phyloP scores from a whole-genome alignment of 2,329 filamentous ascomycete genomes.

The Phialemonium atrogriseum region DNA sequence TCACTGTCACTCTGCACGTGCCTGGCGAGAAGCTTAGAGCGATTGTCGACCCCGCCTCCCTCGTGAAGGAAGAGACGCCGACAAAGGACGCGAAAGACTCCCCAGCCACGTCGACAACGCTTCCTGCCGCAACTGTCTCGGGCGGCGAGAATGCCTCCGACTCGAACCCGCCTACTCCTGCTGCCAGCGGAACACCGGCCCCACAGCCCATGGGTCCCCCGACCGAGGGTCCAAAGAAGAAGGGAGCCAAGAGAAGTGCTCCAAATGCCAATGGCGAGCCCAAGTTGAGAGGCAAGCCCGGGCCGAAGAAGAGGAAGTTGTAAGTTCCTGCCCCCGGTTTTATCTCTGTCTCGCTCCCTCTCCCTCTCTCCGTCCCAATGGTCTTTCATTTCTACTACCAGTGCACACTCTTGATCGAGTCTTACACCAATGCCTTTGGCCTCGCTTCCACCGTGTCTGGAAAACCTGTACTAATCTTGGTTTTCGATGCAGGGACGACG shows the following conservation, averaged over 20 bases:
- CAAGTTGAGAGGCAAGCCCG: constrained; percentile 79
- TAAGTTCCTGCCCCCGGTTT: constrained; percentile 50
- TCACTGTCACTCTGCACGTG: constrained; percentile 46
- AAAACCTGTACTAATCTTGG: no score
- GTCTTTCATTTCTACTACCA: no score
- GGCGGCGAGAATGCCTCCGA: constrained; percentile 50
- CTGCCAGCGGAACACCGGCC: constrained; percentile 45
- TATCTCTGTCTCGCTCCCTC: no score
- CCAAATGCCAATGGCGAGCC: constrained; percentile 47
- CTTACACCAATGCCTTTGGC: no score
- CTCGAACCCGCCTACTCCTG: constrained; percentile 52
- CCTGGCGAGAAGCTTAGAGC: constrained; percentile 40
- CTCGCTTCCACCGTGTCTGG: no score
- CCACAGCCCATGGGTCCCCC: constrained; percentile 51
- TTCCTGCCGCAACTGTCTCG: constrained; percentile 30
- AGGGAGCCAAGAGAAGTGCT: constrained; percentile 60
- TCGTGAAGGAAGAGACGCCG: constrained; percentile 31
- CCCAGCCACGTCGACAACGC: constrained; percentile 31
- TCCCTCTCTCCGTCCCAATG: no score
- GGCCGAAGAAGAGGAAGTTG: constrained; percentile 95
- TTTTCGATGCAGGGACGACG: constrained; percentile 55
- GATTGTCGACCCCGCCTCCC: constrained; percentile 34
- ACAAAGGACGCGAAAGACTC: constrained; percentile 32
- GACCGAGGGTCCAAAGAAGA: constrained; percentile 60
- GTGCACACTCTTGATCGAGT: no score